These are phyloP conservation scores for Austroboletus niveus DNA, from an alignment of 1,284 basidiomycete species.

Conservation along the genomic window DNA sequence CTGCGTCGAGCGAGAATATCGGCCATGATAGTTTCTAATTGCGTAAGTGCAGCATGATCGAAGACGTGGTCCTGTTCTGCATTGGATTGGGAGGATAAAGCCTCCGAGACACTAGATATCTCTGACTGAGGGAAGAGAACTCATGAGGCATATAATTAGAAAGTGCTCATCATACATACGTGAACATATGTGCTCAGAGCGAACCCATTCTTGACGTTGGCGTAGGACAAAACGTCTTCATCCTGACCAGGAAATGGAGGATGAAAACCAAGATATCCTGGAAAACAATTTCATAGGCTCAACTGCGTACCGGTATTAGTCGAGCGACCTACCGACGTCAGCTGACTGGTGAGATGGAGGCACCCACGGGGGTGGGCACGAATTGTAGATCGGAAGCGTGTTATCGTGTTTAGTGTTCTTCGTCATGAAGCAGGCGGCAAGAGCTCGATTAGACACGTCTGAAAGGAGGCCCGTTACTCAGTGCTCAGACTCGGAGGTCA, in stretches of 20 bases:
- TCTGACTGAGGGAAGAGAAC: constrained; percentile 18
- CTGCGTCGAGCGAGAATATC: constrained; percentile 71
- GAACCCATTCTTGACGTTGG: constrained; percentile 81
- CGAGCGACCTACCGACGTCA: constrained; percentile 55
- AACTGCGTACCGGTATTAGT: background rate
- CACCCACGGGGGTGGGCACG: constrained; percentile 70
- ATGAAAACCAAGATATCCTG: constrained; percentile 85
- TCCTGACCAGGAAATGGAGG: constrained; percentile 82
- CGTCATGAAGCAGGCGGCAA: constrained; percentile 13
- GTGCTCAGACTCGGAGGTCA: no score
- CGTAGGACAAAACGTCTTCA: constrained; percentile 80
- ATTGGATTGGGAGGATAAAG: constrained; percentile 52
- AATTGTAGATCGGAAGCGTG: constrained; percentile 57
- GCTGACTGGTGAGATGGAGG: constrained; percentile 61
- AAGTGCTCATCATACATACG: constrained; percentile 34
- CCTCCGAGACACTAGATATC: constrained; percentile 42
- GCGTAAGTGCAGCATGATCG: constrained; percentile 54
- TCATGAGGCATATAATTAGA: constrained; percentile 21
- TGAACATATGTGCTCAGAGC: constrained; percentile 57
- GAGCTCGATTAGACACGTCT: no score
- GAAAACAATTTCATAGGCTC: constrained; percentile 1
- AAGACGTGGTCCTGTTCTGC: constrained; percentile 52
- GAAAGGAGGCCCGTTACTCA: no score
- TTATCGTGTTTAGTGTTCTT: constrained; percentile 31
- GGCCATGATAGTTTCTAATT: constrained; percentile 78